Evolutionary conservation across 306 rosid species (phyloP).

Genomic region (Sesbania bispinosa): DNA sequence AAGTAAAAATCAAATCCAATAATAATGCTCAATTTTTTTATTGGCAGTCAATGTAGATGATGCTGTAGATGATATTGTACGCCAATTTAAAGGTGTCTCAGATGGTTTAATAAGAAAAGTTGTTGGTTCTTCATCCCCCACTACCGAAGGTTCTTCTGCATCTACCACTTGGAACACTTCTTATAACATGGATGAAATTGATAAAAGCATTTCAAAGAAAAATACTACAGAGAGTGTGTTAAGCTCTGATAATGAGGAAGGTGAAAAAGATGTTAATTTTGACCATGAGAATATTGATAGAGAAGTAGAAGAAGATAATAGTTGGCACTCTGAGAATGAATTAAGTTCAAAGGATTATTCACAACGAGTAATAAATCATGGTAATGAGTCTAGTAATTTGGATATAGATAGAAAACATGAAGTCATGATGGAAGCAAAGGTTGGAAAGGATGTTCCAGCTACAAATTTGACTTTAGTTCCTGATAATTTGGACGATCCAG

Average conservation of each 20-base stretch:
- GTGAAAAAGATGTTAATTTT: slow-evolving; percentile 37
- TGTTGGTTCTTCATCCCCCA: slow-evolving; percentile 52
- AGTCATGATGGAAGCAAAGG: slow-evolving; percentile 33
- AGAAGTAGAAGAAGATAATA: slow-evolving; percentile 38
- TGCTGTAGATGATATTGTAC: slow-evolving; percentile 92
- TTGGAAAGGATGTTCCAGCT: slow-evolving; percentile 42
- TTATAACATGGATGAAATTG: slow-evolving; percentile 50
- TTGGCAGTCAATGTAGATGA: slow-evolving; percentile 91
- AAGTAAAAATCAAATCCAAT: neutral
- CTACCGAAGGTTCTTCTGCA: slow-evolving; percentile 43
- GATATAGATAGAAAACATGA: slow-evolving; percentile 47
- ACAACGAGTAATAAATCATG: slow-evolving; percentile 40
- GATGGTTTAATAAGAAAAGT: slow-evolving; percentile 81
- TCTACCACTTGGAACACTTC: slow-evolving; percentile 30
- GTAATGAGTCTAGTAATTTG: slow-evolving; percentile 36
- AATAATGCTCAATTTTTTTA: slow-evolving; percentile 4
- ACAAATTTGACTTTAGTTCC: slow-evolving; percentile 30
- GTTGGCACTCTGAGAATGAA: slow-evolving; percentile 78
- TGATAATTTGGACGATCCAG: slow-evolving; percentile 54
- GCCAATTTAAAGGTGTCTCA: slow-evolving; percentile 96
- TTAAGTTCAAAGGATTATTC: slow-evolving; percentile 56
- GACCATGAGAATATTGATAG: slow-evolving; percentile 34
- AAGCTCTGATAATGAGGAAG: slow-evolving; percentile 73
- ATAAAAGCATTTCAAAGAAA: slow-evolving; percentile 36
- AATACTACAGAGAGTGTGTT: slow-evolving; percentile 41